phyloP scores from a whole-genome alignment of 495 filamentous ascomycete species.

The Penicillium turbatum region DNA sequence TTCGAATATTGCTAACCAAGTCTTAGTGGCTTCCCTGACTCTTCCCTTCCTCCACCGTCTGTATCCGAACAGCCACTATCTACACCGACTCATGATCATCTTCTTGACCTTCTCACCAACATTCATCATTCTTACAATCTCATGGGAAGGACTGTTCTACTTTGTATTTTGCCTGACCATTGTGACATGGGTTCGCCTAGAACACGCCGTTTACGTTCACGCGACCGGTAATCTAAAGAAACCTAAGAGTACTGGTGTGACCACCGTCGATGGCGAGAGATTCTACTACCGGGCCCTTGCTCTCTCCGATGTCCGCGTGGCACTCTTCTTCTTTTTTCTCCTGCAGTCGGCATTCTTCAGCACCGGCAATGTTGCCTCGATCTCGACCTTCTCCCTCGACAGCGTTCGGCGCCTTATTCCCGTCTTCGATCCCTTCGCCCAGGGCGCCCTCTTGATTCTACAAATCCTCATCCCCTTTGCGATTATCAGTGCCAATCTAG shows the following conservation, averaged over 20 bases:
- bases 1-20: slow-evolving; percentile 3
- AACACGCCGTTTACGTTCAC: slow-evolving; percentile 70
- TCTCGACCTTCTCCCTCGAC: slow-evolving; percentile 92
- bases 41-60: slow-evolving; percentile 79
- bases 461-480: slow-evolving; percentile 94
- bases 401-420: slow-evolving; percentile 89
- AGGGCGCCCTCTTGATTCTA: slow-evolving; percentile 79
- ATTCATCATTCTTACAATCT: slow-evolving; percentile 96
- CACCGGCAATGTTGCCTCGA: slow-evolving; percentile 92
- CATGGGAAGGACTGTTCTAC: slow-evolving; percentile 97
- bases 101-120: slow-evolving; percentile 92
- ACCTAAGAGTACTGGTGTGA: slow-evolving; percentile 26
- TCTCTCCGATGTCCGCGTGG: slow-evolving; percentile 77
- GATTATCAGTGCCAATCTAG: slow-evolving; percentile 87
- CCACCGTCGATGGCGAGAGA: slow-evolving; percentile 33
- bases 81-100: slow-evolving; percentile 82
- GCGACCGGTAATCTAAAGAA: slow-evolving; percentile 26
- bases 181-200: slow-evolving; percentile 84
- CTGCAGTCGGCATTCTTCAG: slow-evolving; percentile 96
- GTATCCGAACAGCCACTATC: slow-evolving; percentile 79
- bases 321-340: slow-evolving; percentile 91
- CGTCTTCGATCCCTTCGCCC: slow-evolving; percentile 89
- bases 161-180: slow-evolving; percentile 80
- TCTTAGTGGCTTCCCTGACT: slow-evolving; percentile 64
- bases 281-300: slow-evolving; percentile 65